Base-by-base conservation (phyloP, 805 yeast species). In the Ogataea corticis region DNA sequence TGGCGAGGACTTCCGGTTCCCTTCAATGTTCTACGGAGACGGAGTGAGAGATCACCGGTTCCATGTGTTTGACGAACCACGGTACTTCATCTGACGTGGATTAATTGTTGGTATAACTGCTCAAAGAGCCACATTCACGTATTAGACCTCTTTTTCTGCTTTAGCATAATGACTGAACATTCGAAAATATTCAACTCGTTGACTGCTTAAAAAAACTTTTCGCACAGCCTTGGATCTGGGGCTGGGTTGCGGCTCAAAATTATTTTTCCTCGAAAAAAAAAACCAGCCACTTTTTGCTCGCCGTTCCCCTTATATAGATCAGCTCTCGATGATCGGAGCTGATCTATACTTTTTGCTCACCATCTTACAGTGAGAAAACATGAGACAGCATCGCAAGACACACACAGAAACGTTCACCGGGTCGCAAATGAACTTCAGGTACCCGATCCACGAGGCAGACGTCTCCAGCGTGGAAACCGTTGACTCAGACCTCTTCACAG, bases 31-130 rank as follows among this genome's bases (percentile, higher is more conserved):
- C 66, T 74, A 80, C 52, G 97, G 96, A 10, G 91, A 87, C 25
- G 99, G 99, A 38, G 91, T 90, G 18, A 80, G 96, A 53, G 98
- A 92, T 2, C 99, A 94, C 65, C 74, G 80, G 52, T 94, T 85
- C 73, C 98, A 94, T 65, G 99, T 94, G 0, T 90, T 94, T 66
- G 94, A 89, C 54, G 94, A 86, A 65, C 99, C 99, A 3, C 77
- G 96, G 52, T 91, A 91, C 62, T 89, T 78, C 58, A 74, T 52
- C 19, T 63, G 46, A 9, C 25, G 25, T 9, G 25, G 25, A 21
- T 21, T 21, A 5, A 21, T 21, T 21, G 7, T 21, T 5, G 5
- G 9, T 21, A 9, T 21, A 9, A 21, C 25, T 21, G 5, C 25
- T 21, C 25, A 5, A 21, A 21, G 25, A 21, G n/a, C n/a, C n/a